phyloP scores from a whole-genome alignment of 129 eudicot genomes.

The Kitagawia praeruptora region DNA sequence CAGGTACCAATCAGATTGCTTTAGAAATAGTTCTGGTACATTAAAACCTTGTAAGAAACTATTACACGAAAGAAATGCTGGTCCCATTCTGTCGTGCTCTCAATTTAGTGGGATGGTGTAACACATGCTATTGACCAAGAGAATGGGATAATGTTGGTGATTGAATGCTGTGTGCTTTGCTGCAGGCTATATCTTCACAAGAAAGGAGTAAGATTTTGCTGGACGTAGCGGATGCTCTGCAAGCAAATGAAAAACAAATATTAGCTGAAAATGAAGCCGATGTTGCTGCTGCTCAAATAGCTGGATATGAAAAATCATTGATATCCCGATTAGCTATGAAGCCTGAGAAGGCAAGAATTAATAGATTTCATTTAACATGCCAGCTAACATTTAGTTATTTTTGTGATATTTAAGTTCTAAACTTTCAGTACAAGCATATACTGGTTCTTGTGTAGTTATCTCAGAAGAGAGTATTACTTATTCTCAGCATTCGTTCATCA shows the following conservation, averaged over 20 bases:
- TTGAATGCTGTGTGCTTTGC: background rate
- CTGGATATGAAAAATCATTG: slow-evolving; percentile 75
- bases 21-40: slow-evolving; percentile 5
- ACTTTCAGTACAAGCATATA: background rate
- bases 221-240: slow-evolving; percentile 82
- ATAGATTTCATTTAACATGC: background rate
- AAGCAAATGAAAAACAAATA: slow-evolving; percentile 60
- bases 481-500: slow-evolving; percentile 1
- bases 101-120: background rate
- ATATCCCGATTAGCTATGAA: slow-evolving; percentile 74
- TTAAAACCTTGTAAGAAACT: background rate
- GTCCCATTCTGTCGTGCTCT: background rate
- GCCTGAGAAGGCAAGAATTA: slow-evolving; percentile 59
- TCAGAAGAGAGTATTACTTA: background rate
- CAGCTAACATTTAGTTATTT: slow-evolving; percentile 7
- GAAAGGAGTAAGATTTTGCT: slow-evolving; percentile 71
- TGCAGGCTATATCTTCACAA: slow-evolving; percentile 68
- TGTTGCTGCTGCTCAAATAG: slow-evolving; percentile 50
- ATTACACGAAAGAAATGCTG: background rate
- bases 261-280: slow-evolving; percentile 79
- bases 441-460: background rate
- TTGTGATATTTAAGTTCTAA: background rate
- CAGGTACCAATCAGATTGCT: slow-evolving; percentile 45
- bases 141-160: background rate
- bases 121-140: too few relatives aligned